A percentile compares a stretch with the other conserved stretches of the same genome.
phyloP scores from a whole-genome alignment of 345 rosid species.

The Zanthoxylum bungeanum region DNA sequence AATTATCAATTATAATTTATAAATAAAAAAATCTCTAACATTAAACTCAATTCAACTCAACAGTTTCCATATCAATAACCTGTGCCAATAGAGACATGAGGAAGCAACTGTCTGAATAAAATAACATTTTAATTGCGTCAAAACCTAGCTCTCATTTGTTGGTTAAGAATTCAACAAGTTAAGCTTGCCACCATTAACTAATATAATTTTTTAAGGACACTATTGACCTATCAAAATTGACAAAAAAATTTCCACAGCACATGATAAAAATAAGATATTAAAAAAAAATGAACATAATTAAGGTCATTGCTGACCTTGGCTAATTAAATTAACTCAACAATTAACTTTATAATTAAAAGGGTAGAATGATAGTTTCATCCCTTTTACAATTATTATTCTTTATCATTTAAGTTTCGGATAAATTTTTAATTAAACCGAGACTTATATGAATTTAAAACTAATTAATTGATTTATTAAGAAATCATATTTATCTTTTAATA shows the following conservation, averaged over 20 bases:
- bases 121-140: slow-evolving; percentile 1
- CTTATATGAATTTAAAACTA: too few relatives aligned
- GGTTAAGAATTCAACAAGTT: not conserved
- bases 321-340: not conserved
- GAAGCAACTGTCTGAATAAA: not conserved
- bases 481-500: too few relatives aligned
- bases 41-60: too few relatives aligned
- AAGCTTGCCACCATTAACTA: slow-evolving; percentile 4
- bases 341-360: not conserved
- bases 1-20: too few relatives aligned
- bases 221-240: not conserved
- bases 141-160: slow-evolving; percentile 7
- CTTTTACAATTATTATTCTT: too few relatives aligned
- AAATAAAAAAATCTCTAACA: too few relatives aligned
- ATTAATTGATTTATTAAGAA: too few relatives aligned
- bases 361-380: too few relatives aligned
- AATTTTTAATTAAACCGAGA: too few relatives aligned
- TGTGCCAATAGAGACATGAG: not conserved
- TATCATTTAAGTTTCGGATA: too few relatives aligned
- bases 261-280: slow-evolving; percentile 6
- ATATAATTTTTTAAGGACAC: not conserved
- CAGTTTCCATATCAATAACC: too few relatives aligned
- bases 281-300: not conserved
- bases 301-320: not conserved
- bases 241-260: not conserved